Base-by-base conservation (phyloP, 73 alveolate genomes). In the Durusdinium trenchii region DNA sequence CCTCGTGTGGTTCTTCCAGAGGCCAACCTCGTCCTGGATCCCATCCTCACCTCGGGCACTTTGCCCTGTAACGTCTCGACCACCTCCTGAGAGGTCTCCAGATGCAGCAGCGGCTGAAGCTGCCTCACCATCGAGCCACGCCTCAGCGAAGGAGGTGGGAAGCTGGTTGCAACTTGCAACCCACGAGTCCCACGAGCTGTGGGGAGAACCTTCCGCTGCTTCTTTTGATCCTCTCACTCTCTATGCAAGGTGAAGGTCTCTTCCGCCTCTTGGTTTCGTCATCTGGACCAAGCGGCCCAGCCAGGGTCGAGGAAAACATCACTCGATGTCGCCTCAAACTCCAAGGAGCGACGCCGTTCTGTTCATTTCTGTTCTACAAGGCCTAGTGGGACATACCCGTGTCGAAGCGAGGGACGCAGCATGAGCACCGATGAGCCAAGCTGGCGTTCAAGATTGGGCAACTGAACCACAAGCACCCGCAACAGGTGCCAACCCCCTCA, bases 121-220 rank as follows among this genome's bases (percentile, higher is more conserved):
- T 75, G 85, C 85, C 85, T 32, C 38, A 75, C 85, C 85, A 75
- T 75, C 46, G 85, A 75, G 16, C 54, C 85, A 18, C 85, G 85
- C 57, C 85, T 75, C 85, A 38, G 76, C 40, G 4, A 18, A 38
- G 54, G 51, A 35, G 85, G 85, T 23, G 69, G 69, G 69, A 57
- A 23, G 12, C 32, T 57, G 23, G 69, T 57, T 12, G 23, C 12
- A 60, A 60, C 73, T 60, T 60, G n/a, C 73, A 23, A 60, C 30
- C 73, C 73, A 60, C 3, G 28, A 16, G n/a, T 30, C 45, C n/a
- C 3, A 5, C 36, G 79, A 30, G 1, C 45, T 7, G 9, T 18
- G 28, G 79, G 46, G 28, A 43, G 79, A 18, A 64, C 28, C 28
- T 0, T 62, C 7, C 43, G 32, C 43, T 5, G 32, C 32, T 62